Evolutionary conservation across 805 yeast genomes (phyloP), one percentile per base, ranked within the genome.

Genomic region (Wickerhamiella spandovensis): DNA sequence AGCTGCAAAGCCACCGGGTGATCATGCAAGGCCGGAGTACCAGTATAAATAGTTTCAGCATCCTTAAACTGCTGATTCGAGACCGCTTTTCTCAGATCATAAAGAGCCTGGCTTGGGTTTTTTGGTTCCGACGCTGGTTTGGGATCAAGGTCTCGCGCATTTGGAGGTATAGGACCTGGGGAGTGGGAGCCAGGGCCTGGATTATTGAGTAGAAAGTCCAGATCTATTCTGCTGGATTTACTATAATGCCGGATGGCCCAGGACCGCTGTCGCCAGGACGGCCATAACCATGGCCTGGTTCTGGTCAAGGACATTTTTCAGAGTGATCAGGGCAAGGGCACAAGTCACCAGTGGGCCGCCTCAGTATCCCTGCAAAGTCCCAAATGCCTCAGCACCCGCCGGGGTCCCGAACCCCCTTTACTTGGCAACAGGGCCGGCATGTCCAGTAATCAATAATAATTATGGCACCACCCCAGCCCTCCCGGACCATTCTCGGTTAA

Each of bases 1-100:
- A 47, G 42, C 12, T 50, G 41, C 37, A 55, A 17, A 6, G 58
- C 59, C 1, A 48, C 43, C 9, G 51, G 50, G 9, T 53, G 51
- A 18, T 30, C 32, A n/a, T 47, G 49, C 12, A 53, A 49, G 22
- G 44, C 21, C 25, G 58, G 57, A 8, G 37, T 44, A n/a, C 35
- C 20, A 15, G n/a, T 43, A 32, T 51, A 49, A 18, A 52, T 42
- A 7, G 37, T n/a, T 43, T 55, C 58, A 8, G 54, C 53, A 5
- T 12, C 38, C 7, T 22, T 21, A 25, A 28, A 49, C 4, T 52
- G 23, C 5, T 41, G 24, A 12, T 37, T 46, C 24, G 10, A 20
- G 5, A 22, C 42, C 15, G 46, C 46, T 12, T 15, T 8, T 3
- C 30, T 10, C 41, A 47, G 23, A 43, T 22, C 45, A 20, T 22